Evolutionary conservation across 2,329 filamentous ascomycete genomes (phyloP).

Genomic region (Talaromyces rugulosus): DNA sequence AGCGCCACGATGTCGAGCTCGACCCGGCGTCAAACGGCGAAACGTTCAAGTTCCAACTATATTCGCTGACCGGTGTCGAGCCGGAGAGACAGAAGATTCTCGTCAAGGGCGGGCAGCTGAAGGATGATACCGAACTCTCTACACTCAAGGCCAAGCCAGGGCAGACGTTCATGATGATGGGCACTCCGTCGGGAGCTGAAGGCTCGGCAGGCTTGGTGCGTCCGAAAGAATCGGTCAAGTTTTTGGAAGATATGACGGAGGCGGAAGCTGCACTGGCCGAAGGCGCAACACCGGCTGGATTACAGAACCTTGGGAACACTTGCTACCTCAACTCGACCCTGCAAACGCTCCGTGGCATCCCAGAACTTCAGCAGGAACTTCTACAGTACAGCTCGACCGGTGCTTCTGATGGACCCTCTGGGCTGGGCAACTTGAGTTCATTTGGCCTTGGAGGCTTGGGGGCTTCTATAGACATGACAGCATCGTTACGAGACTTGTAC

Average conservation of each 20-base stretch:
- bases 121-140: conserved; percentile 85
- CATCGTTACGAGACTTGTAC: conserved; percentile 76
- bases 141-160: conserved; percentile 80
- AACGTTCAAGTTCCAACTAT: conserved; percentile 93
- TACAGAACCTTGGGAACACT: conserved; percentile 93
- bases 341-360: conserved; percentile 83
- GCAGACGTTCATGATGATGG: conserved; percentile 94
- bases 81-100: conserved; percentile 95
- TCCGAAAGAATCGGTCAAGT: conserved; percentile 78
- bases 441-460: conserved; percentile 57
- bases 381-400: conserved; percentile 53
- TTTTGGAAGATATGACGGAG: conserved; percentile 96
- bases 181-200: conserved; percentile 69
- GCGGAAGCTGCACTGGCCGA: conserved; percentile 79
- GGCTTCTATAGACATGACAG: conserved; percentile 66
- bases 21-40: conserved; percentile 81
- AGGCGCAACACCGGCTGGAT: conserved; percentile 79
- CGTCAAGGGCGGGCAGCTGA: conserved; percentile 89
- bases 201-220: conserved; percentile 56
- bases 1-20: conserved; percentile 90
- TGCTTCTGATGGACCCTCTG: conserved; percentile 24
- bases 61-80: conserved; percentile 91
- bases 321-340: conserved; percentile 98
- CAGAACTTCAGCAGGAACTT: conserved; percentile 81
- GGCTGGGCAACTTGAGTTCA: conserved; percentile 45